Evolutionary conservation across 1,284 basidiomycete species (phyloP).

Genomic region (Boletellus deceptivus): DNA sequence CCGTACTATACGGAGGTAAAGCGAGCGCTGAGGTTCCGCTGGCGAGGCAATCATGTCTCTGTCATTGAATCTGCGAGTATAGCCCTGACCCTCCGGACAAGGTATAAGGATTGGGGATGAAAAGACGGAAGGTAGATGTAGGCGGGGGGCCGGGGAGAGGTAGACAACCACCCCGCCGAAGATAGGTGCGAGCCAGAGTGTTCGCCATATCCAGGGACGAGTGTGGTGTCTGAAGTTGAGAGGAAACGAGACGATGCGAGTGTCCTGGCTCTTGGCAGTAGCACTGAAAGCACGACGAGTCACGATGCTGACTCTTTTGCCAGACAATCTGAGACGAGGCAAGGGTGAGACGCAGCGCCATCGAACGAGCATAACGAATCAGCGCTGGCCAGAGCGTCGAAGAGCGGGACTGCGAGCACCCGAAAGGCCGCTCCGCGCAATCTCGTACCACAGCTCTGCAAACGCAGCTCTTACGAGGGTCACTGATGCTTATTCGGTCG

Average conservation of each 20-base stretch:
- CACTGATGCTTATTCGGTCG: no score
- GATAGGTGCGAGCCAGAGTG: constrained; percentile 56
- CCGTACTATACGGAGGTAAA: constrained; percentile 42
- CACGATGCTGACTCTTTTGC: not conserved
- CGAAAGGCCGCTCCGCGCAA: not conserved
- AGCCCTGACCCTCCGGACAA: constrained; percentile 37
- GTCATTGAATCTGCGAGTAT: constrained; percentile 19
- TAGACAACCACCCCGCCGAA: constrained; percentile 53
- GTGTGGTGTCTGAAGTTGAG: constrained; percentile 23
- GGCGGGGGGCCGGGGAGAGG: constrained; percentile 39
- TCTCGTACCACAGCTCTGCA: not conserved
- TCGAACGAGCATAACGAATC: constrained; percentile 20
- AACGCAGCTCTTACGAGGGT: not conserved
- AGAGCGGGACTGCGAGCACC: not conserved
- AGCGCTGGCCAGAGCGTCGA: not conserved
- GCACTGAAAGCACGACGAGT: constrained; percentile 10
- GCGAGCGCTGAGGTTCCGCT: constrained; percentile 51
- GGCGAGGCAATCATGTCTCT: constrained; percentile 56
- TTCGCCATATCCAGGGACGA: constrained; percentile 32
- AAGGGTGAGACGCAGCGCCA: constrained; percentile 1
- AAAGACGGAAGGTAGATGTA: constrained; percentile 47
- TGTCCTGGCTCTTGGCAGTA: constrained; percentile 2
- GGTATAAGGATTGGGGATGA: constrained; percentile 65
- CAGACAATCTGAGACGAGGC: constrained; percentile 5
- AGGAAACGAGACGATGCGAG: constrained; percentile 6